Conservation (phyloP, 2,329 filamentous ascomycete species). For the Aspergillus sp. region DNA sequence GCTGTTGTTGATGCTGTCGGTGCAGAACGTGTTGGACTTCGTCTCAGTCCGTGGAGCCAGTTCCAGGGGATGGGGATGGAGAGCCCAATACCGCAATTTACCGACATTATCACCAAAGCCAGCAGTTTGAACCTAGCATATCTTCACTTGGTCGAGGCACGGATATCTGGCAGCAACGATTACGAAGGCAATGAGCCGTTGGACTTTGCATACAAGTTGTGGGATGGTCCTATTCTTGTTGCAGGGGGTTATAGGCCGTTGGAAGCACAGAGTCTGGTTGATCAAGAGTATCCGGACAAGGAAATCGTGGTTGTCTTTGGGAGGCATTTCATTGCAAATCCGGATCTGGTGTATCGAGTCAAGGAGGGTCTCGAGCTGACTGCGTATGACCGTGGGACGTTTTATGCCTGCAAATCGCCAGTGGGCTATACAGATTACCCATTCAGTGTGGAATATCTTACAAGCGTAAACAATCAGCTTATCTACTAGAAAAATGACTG, state of each 20-base stretch:
- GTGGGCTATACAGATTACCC: constrained; percentile 43
- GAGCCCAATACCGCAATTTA: constrained; percentile 55
- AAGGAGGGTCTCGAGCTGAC: constrained; percentile 37
- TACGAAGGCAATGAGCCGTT: constrained; percentile 33
- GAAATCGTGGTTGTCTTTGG: constrained; percentile 42
- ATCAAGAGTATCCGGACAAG: constrained; percentile 29
- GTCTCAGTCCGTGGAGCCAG: constrained; percentile 45
- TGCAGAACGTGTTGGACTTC: constrained; percentile 45
- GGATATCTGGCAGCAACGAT: constrained; percentile 37
- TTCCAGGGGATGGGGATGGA: constrained; percentile 58
- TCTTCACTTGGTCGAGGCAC: constrained; percentile 61
- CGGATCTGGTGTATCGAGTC: constrained; percentile 45
- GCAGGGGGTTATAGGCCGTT: constrained; percentile 48
- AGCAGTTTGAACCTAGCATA: constrained; percentile 58
- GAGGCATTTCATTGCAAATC: constrained; percentile 45
- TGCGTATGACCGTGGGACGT: constrained; percentile 40
- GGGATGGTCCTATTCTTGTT: constrained; percentile 50
- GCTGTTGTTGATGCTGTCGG: constrained; percentile 46
- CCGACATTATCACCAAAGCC: constrained; percentile 54
- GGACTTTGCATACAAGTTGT: constrained; percentile 48
- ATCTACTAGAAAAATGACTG: too few relatives aligned
- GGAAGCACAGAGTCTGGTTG: constrained; percentile 39
- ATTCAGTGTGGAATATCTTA: constrained; percentile 29
- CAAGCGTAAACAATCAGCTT: background rate
- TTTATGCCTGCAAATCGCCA: constrained; percentile 39